Evolutionary conservation across 2,329 filamentous ascomycete genomes (phyloP).

Genomic region (Leptographium flavum): DNA sequence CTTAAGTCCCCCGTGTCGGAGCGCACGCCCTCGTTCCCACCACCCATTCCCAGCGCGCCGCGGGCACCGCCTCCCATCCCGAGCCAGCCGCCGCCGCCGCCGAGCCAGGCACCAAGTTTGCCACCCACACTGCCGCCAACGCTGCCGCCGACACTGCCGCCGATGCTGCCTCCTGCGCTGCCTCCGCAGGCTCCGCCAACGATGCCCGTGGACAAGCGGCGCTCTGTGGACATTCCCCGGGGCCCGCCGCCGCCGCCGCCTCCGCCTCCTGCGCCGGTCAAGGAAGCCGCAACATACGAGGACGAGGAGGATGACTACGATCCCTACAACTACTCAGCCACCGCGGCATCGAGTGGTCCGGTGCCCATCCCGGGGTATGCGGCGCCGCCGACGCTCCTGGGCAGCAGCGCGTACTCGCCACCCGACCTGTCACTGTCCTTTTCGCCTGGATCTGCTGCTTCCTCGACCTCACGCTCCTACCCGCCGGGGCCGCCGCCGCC

Average conservation of each 20-base stretch:
- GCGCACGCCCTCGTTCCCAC: slow-evolving; percentile 30
- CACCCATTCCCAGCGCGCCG: slow-evolving; percentile 42
- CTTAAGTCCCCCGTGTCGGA: slow-evolving; percentile 39
- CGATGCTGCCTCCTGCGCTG: too few relatives aligned
- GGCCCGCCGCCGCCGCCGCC: slow-evolving; percentile 53
- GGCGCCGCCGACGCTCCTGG: slow-evolving; percentile 24
- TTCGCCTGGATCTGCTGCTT: neutral
- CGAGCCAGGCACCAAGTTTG: slow-evolving; percentile 21
- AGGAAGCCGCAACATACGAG: slow-evolving; percentile 21
- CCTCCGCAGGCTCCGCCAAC: slow-evolving; percentile 40
- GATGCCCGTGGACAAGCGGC: slow-evolving; percentile 32
- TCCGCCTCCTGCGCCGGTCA: slow-evolving; percentile 37
- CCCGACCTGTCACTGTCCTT: slow-evolving; percentile 18
- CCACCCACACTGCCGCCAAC: too few relatives aligned
- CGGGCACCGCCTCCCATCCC: slow-evolving; percentile 13
- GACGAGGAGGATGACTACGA: slow-evolving; percentile 58
- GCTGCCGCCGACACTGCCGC: slow-evolving; percentile 23
- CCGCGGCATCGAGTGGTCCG: slow-evolving; percentile 17
- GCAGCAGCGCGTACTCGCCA: slow-evolving; percentile 30
- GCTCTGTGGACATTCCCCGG: slow-evolving; percentile 58
- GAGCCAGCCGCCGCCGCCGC: slow-evolving; percentile 4
- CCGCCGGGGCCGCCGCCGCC: slow-evolving; percentile 15
- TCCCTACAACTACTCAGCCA: slow-evolving; percentile 39
- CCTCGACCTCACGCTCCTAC: neutral
- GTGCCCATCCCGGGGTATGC: slow-evolving; percentile 17